phyloP scores from a whole-genome alignment of 2,329 filamentous ascomycete genomes.

The Trichoderma gracile region DNA sequence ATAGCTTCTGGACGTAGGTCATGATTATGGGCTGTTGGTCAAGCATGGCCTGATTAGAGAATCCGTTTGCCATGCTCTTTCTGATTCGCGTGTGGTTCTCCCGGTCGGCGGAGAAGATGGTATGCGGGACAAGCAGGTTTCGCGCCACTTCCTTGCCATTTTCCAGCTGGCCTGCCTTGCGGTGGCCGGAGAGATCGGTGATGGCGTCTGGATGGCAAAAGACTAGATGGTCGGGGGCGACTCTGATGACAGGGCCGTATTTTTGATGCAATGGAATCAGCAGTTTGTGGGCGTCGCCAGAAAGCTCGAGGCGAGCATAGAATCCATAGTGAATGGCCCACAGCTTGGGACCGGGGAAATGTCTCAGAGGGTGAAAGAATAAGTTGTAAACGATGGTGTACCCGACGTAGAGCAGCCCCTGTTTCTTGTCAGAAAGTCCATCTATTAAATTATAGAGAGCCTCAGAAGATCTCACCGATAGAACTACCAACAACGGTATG shows the following conservation, averaged over 20 bases:
- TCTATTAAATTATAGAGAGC: neutral
- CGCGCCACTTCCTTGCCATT: constrained; percentile 20
- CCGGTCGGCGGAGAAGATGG: constrained; percentile 28
- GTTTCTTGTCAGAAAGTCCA: neutral
- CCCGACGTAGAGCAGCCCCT: constrained; percentile 13
- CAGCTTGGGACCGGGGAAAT: constrained; percentile 16
- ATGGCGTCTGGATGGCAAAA: constrained; percentile 24
- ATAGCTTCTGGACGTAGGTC: constrained; percentile 34
- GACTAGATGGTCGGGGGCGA: neutral
- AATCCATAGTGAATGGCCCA: constrained; percentile 6
- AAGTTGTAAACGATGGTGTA: constrained; percentile 14
- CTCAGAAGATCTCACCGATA: neutral
- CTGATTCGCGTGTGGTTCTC: constrained; percentile 32
- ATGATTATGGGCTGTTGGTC: constrained; percentile 37
- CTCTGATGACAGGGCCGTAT: constrained; percentile 20
- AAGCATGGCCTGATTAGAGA: constrained; percentile 35
- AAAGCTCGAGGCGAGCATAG: neutral
- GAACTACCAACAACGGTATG: neutral
- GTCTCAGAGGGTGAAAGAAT: constrained; percentile 23
- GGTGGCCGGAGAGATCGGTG: constrained; percentile 29
- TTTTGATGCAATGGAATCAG: constrained; percentile 8
- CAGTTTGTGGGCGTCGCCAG: constrained; percentile 1
- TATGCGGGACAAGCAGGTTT: neutral
- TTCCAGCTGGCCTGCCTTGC: constrained; percentile 26
- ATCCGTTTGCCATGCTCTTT: constrained; percentile 33